phyloP scores from a whole-genome alignment of 1,284 basidiomycete species.

The Trametes sp. region DNA sequence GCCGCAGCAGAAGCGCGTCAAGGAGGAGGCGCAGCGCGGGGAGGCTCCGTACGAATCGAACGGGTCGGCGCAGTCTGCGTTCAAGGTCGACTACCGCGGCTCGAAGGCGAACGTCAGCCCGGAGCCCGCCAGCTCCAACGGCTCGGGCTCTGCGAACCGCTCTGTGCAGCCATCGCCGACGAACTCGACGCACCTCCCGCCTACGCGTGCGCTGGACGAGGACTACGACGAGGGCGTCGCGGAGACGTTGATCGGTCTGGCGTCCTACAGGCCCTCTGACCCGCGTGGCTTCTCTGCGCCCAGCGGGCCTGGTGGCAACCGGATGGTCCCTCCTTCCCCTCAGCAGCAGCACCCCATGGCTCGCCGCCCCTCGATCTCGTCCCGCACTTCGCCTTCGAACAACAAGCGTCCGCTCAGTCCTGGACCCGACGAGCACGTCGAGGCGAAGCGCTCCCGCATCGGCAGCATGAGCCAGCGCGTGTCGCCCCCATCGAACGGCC shows the following conservation, averaged over 20 bases:
- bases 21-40: slow-evolving; percentile 45
- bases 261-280: slow-evolving; percentile 45
- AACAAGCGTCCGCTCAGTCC: slow-evolving; percentile 73
- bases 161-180: slow-evolving; percentile 73
- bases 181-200: slow-evolving; percentile 61
- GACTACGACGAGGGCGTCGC: slow-evolving; percentile 84
- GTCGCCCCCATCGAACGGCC: slow-evolving; percentile 58
- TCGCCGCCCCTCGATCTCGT: slow-evolving; percentile 37
- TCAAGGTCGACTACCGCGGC: slow-evolving; percentile 48
- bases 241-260: slow-evolving; percentile 72
- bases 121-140: slow-evolving; percentile 66
- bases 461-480: slow-evolving; percentile 59
- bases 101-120: slow-evolving; percentile 53
- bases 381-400: slow-evolving; percentile 39
- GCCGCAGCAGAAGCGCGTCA: slow-evolving; percentile 44
- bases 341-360: slow-evolving; percentile 28
- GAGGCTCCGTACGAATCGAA: slow-evolving; percentile 41
- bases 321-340: slow-evolving; percentile 30
- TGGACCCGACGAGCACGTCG: slow-evolving; percentile 59
- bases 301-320: slow-evolving; percentile 25
- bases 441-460: slow-evolving; percentile 68
- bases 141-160: slow-evolving; percentile 61
- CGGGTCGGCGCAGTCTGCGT: slow-evolving; percentile 40
- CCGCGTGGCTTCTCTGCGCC: slow-evolving; percentile 36
- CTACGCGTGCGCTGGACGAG: slow-evolving; percentile 75